A percentile compares a stretch with the other conserved stretches of the same genome.
phyloP scores from a whole-genome alignment of 176 grass and related monocot genomes.

The Eragrostis curvula region DNA sequence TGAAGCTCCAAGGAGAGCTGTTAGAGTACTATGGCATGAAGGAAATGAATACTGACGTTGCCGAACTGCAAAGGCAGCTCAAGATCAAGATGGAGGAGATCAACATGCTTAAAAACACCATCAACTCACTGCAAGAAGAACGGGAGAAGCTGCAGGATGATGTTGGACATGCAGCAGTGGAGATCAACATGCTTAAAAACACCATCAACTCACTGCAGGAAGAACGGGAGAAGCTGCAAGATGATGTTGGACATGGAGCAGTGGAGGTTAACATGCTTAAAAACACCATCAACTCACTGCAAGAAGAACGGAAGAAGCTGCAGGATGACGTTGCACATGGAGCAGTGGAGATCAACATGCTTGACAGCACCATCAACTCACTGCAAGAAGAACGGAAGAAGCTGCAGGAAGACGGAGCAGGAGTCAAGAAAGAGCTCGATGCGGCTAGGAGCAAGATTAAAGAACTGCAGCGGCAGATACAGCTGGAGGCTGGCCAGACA shows the following conservation, averaged over 20 bases:
- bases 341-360: constrained; percentile 67
- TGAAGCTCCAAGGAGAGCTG: constrained; percentile 79
- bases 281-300: constrained; percentile 68
- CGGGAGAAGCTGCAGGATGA: too few relatives aligned
- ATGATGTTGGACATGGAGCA: too few relatives aligned
- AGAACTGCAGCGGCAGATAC: constrained; percentile 88
- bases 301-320: constrained; percentile 68
- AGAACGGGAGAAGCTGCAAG: constrained; percentile 55
- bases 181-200: constrained; percentile 81
- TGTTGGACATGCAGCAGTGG: too few relatives aligned
- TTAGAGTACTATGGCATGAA: constrained; percentile 95
- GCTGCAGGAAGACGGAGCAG: constrained; percentile 60
- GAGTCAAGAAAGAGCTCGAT: constrained; percentile 60
- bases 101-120: constrained; percentile 74
- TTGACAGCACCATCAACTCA: constrained; percentile 71
- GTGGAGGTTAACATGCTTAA: constrained; percentile 81
- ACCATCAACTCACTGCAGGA: constrained; percentile 74
- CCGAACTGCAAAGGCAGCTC: constrained; percentile 88
- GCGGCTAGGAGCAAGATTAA: constrained; percentile 73
- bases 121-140: constrained; percentile 74
- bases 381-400: constrained; percentile 84
- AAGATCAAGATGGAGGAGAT: constrained; percentile 81
- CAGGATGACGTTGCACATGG: too few relatives aligned
- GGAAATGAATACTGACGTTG: constrained; percentile 77
- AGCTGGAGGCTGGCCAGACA: constrained; percentile 72